Conservation (phyloP, 352 stramenopile species). For the Phytophthora cryptogea region DNA sequence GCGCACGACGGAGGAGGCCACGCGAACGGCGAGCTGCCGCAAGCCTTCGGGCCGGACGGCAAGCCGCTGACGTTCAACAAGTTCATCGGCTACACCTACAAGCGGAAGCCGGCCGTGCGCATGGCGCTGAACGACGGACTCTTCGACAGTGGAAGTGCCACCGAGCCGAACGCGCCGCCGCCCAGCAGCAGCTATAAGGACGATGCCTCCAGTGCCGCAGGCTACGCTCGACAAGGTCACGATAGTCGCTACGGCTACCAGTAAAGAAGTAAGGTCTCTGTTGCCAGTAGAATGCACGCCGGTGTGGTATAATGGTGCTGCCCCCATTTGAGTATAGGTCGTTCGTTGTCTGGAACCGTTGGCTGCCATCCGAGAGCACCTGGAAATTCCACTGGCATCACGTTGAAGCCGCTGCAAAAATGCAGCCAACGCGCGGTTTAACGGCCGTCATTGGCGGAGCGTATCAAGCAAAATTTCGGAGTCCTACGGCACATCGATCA, state of each 20-base stretch:
- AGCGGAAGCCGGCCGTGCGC: slow-evolving; percentile 84
- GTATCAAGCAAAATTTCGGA: slow-evolving; percentile 19
- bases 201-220: not conserved
- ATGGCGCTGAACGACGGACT: slow-evolving; percentile 78
- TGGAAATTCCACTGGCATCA: slow-evolving; percentile 9
- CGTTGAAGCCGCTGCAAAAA: slow-evolving; percentile 22
- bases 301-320: too few relatives aligned
- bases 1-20: slow-evolving; percentile 8
- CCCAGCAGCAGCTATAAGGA: slow-evolving; percentile 8
- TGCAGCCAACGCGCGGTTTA: slow-evolving; percentile 5
- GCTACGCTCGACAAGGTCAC: slow-evolving; percentile 9
- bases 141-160: slow-evolving; percentile 43
- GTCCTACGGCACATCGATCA: not conserved
- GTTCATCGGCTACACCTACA: slow-evolving; percentile 93
- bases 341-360: not conserved
- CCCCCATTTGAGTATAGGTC: too few relatives aligned
- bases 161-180: not conserved
- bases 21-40: slow-evolving; percentile 32
- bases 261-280: not conserved
- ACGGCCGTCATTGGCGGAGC: not conserved
- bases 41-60: slow-evolving; percentile 65
- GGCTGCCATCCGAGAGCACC: not conserved
- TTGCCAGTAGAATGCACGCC: slow-evolving; percentile 10
- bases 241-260: slow-evolving; percentile 20
- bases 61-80: slow-evolving; percentile 91